These are phyloP conservation scores for Collybiopsis confluens DNA, from an alignment of 768 basidiomycete species.

Conservation along the genomic window DNA sequence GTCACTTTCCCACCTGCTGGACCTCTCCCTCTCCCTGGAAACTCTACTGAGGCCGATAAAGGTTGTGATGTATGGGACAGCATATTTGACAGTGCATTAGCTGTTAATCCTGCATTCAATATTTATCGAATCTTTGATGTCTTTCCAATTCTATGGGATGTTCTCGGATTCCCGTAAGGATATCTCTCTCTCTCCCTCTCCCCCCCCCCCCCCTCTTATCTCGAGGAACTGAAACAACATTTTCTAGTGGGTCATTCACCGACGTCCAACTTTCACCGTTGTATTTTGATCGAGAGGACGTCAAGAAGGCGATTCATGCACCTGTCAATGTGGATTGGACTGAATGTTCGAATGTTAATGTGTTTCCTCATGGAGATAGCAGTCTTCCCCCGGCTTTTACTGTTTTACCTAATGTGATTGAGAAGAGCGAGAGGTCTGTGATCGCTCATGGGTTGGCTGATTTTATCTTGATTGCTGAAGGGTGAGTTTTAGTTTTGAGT, in stretches of 20 bases:
- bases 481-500: constrained; percentile 34
- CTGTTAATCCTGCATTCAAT: constrained; percentile 72
- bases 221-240: background rate
- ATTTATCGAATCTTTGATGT: constrained; percentile 77
- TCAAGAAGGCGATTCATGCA: constrained; percentile 70
- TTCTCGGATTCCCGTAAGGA: constrained; percentile 74
- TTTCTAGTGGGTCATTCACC: constrained; percentile 47
- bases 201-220: background rate
- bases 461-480: constrained; percentile 70
- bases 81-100: constrained; percentile 58
- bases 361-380: constrained; percentile 58
- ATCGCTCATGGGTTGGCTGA: constrained; percentile 73
- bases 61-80: constrained; percentile 68
- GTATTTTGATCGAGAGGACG: constrained; percentile 67
- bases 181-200: too few relatives aligned
- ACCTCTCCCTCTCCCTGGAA: constrained; percentile 62
- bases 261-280: constrained; percentile 53
- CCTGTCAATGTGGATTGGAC: constrained; percentile 56
- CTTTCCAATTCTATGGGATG: constrained; percentile 72
- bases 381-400: constrained; percentile 60
- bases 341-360: constrained; percentile 56
- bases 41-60: constrained; percentile 35
- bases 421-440: constrained; percentile 65
- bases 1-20: constrained; percentile 65
- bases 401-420: constrained; percentile 71